Evolutionary conservation across 2,329 filamentous ascomycete species (phyloP).

Genomic region (Botrytis galanthina): DNA sequence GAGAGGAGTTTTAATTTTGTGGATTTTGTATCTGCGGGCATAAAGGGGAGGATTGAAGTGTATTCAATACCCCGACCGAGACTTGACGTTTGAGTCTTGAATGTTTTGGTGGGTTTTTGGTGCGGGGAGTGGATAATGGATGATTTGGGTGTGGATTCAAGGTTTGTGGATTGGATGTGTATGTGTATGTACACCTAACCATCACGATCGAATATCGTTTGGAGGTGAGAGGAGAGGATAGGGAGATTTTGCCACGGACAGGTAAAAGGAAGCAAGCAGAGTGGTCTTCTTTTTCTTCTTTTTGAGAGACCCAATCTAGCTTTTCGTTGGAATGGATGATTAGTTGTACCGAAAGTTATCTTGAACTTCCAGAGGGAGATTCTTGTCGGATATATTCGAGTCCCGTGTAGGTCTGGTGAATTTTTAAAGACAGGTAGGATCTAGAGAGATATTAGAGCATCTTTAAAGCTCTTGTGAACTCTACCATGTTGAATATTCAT

Average conservation of each 20-base stretch:
- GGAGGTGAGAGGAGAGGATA: rapidly evolving
- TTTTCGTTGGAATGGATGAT: neutral
- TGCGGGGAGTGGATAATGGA: no score
- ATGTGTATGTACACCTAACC: neutral
- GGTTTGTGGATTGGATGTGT: neutral
- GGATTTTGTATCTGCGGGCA: no score
- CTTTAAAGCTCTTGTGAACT: rapidly evolving
- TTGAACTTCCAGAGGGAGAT: neutral
- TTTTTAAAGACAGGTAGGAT: neutral
- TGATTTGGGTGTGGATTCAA: neutral
- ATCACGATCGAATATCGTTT: neutral
- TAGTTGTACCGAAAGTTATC: neutral
- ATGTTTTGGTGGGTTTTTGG: neutral
- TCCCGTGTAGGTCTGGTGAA: neutral
- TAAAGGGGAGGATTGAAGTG: neutral
- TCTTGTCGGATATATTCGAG: neutral
- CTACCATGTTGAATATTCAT: neutral
- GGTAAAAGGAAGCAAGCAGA: no score
- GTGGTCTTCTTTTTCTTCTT: neutral
- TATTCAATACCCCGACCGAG: no score
- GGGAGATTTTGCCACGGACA: rapidly evolving
- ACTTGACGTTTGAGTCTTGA: no score
- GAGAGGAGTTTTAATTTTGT: neutral
- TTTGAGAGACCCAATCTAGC: neutral
- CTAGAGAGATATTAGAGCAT: neutral